Conservation (phyloP, 2,329 filamentous ascomycete species). For the Cercospora berteroae region DNA sequence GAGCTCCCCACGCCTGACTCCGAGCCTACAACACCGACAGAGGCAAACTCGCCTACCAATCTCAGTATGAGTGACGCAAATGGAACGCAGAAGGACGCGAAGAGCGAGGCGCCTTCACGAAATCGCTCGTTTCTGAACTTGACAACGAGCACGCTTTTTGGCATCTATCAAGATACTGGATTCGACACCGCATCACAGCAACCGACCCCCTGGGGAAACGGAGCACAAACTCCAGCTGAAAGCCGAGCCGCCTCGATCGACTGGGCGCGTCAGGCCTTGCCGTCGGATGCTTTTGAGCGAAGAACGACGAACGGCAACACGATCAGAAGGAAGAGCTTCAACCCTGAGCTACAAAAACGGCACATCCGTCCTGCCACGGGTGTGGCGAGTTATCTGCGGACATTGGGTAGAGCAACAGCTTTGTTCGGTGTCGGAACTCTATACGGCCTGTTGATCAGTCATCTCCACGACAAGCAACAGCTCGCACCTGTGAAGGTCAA, state of each 20-base stretch:
- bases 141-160: slow-evolving; percentile 82
- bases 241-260: slow-evolving; percentile 31
- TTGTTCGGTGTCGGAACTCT: slow-evolving; percentile 77
- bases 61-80: slow-evolving; percentile 1
- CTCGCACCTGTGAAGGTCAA: slow-evolving; percentile 63
- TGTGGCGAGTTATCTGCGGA: slow-evolving; percentile 45
- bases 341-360: slow-evolving; percentile 22
- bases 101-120: slow-evolving; percentile 45
- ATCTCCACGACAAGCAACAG: slow-evolving; percentile 69
- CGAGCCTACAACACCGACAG: slow-evolving; percentile 6
- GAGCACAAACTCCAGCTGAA: slow-evolving; percentile 64
- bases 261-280: slow-evolving; percentile 26
- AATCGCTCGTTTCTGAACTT: slow-evolving; percentile 81
- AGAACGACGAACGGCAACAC: slow-evolving; percentile 24
- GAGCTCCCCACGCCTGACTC: slow-evolving; percentile 49
- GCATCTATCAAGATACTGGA: slow-evolving; percentile 76
- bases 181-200: slow-evolving; percentile 56
- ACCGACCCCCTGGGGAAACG: slow-evolving; percentile 68
- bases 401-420: slow-evolving; percentile 42
- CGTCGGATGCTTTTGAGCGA: slow-evolving; percentile 27
- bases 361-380: slow-evolving; percentile 28
- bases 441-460: slow-evolving; percentile 78
- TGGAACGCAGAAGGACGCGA: background rate
- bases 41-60: slow-evolving; percentile 37
- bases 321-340: slow-evolving; percentile 29